Evolutionary conservation across 2,329 filamentous ascomycete genomes (phyloP).

Genomic region (Alternaria hordeiaustralica): DNA sequence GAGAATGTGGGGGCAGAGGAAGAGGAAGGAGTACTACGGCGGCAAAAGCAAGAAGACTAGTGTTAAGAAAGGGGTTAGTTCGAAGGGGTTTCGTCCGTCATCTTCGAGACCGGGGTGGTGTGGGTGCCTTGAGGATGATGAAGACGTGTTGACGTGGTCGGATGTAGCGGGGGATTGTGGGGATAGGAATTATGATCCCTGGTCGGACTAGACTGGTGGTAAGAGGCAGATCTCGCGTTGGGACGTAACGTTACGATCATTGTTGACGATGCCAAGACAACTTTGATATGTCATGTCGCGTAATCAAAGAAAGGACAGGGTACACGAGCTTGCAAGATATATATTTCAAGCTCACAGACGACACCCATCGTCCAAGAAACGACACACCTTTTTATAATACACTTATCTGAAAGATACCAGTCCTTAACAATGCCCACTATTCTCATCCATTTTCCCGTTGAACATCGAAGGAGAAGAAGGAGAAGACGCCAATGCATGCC

Average conservation of each 20-base stretch:
- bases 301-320: no score
- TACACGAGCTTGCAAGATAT: background rate
- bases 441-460: background rate
- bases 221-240: no score
- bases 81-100: background rate
- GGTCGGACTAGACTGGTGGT: background rate
- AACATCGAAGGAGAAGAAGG: background rate
- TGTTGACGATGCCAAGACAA: no score
- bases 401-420: background rate
- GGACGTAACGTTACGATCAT: no score
- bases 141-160: background rate
- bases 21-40: background rate
- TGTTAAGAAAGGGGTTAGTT: background rate
- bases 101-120: background rate
- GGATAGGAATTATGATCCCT: background rate
- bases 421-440: constrained; percentile 5
- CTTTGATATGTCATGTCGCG: no score
- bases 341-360: background rate
- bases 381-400: background rate
- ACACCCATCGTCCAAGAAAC: background rate
- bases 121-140: background rate
- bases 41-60: background rate
- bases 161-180: background rate
- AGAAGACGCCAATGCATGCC: background rate
- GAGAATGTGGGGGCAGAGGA: background rate